Conservation (phyloP, 2,329 filamentous ascomycete genomes). For the Colletotrichum tabaci region DNA sequence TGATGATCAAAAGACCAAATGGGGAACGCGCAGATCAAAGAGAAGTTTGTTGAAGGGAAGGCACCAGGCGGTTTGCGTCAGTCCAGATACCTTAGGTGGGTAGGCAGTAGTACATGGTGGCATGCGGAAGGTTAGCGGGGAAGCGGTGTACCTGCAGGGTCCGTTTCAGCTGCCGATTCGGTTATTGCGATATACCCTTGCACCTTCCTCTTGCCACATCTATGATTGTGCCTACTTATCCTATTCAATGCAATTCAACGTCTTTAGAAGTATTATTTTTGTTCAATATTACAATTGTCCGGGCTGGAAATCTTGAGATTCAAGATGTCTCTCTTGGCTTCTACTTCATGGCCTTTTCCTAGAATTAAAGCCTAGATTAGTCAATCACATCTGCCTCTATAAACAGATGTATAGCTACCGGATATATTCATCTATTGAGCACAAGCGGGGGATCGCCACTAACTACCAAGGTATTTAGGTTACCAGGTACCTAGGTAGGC, state of each 20-base stretch:
- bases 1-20: conserved; percentile 10
- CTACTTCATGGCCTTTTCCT: neutral
- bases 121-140: conserved; percentile 34
- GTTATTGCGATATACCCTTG: conserved; percentile 31
- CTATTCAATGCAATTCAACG: conserved; percentile 30
- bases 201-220: conserved; percentile 3
- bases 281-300: neutral
- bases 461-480: too few relatives aligned
- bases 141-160: conserved; percentile 43
- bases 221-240: neutral
- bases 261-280: conserved; percentile 8
- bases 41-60: conserved; percentile 43
- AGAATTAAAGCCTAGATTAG: too few relatives aligned
- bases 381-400: too few relatives aligned
- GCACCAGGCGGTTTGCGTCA: conserved; percentile 43
- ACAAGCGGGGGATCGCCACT: conserved; percentile 37
- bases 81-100: conserved; percentile 23
- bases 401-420: neutral
- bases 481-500: too few relatives aligned
- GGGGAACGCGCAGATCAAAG: conserved; percentile 24
- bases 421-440: conserved; percentile 17
- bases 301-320: neutral
- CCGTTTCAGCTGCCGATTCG: conserved; percentile 41
- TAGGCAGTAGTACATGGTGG: conserved; percentile 36
- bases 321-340: neutral